Percentiles rank a stretch among this genome's conserved stretches.
These are phyloP conservation scores for Pontederia crassipes DNA, from an alignment of 176 grass and related monocot genomes.

Conservation along the genomic window DNA sequence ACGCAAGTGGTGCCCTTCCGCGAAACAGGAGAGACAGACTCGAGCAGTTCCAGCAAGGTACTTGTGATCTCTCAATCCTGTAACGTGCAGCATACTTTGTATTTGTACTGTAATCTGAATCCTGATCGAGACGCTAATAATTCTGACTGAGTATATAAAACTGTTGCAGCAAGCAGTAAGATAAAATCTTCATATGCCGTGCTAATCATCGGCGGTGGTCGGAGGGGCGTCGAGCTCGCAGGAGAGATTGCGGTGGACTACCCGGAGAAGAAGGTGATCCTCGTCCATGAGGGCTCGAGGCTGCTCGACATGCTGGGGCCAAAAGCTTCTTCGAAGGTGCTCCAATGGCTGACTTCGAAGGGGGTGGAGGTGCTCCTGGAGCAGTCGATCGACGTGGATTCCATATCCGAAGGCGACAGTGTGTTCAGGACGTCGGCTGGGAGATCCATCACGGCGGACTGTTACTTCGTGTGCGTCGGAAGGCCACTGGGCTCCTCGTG, in stretches of 20 bases:
- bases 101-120: neutral
- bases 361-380: neutral
- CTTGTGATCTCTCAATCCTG: no score
- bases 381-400: neutral
- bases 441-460: neutral
- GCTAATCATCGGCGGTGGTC: constrained; percentile 9
- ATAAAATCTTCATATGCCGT: constrained; percentile 4
- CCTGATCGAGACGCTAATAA: neutral
- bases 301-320: neutral
- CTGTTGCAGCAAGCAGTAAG: neutral
- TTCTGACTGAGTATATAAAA: neutral
- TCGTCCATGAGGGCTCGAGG: neutral
- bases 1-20: neutral
- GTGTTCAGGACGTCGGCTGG: neutral
- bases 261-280: constrained; percentile 6
- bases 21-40: constrained; percentile 3
- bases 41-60: constrained; percentile 10
- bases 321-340: constrained; percentile 4
- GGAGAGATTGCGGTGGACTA: constrained; percentile 4
- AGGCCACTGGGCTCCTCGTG: neutral
- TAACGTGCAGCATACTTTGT: no score
- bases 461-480: neutral
- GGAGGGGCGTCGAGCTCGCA: constrained; percentile 3
- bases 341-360: constrained; percentile 1
- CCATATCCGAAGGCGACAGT: neutral